Conservation (phyloP, 192 early-diverging fungal species). For the Chytriomyces sp. region DNA sequence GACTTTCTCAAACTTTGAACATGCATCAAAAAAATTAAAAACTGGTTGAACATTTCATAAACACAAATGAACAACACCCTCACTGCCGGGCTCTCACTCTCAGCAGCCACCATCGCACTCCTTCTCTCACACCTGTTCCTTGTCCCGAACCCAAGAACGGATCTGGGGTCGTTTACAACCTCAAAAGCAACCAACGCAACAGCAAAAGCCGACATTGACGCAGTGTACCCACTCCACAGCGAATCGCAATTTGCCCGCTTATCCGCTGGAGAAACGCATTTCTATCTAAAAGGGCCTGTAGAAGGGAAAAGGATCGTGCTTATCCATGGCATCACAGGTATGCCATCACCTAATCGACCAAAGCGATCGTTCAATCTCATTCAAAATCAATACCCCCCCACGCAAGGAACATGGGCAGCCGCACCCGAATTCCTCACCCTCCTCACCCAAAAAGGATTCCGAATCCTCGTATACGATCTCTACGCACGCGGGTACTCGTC, state of each 20-base stretch:
- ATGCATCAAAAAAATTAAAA: too few species aligned
- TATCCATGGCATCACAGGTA: conserved; percentile 27
- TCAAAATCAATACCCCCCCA: too few species aligned
- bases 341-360: fast-evolving
- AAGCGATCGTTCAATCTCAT: too few species aligned
- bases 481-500: conserved; percentile 12
- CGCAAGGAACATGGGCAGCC: too few species aligned
- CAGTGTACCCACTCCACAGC: background rate
- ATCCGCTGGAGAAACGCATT: conserved; percentile 11
- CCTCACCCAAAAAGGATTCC: background rate
- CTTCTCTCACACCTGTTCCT: background rate
- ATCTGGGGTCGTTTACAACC: background rate
- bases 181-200: conserved; percentile 1
- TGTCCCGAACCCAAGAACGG: background rate
- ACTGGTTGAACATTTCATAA: too few species aligned
- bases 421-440: too few species aligned
- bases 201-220: background rate
- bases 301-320: conserved; percentile 20
- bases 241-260: background rate
- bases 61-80: too few species aligned
- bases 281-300: background rate
- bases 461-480: conserved; percentile 14
- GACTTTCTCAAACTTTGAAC: conserved; percentile 7
- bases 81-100: too few species aligned
- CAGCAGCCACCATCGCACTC: too few species aligned